Conservation (phyloP, 1,139 yeast genomes). For the Geotrichum siamense region DNA sequence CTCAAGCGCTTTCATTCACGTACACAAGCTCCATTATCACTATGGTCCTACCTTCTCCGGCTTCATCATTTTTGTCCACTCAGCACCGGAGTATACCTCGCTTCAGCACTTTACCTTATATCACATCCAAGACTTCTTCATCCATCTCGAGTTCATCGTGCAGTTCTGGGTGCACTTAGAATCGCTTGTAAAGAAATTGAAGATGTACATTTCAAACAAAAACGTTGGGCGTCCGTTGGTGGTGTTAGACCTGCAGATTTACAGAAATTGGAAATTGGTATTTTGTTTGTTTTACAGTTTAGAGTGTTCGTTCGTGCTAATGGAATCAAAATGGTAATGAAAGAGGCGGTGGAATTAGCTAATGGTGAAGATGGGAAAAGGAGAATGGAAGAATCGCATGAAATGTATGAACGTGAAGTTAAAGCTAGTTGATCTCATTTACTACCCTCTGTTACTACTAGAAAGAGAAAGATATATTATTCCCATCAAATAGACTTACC, state of each 20-base stretch:
- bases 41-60: constrained; percentile 37
- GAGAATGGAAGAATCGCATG: background rate
- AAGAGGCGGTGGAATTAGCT: background rate
- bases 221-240: constrained; percentile 46
- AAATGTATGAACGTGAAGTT: no score
- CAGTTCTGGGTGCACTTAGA: constrained; percentile 44
- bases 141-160: constrained; percentile 41
- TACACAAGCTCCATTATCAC: constrained; percentile 34
- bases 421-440: no score
- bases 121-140: constrained; percentile 40
- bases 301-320: constrained; percentile 30
- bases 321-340: background rate
- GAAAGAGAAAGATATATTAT: no score
- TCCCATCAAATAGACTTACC: no score
- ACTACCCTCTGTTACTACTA: no score
- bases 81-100: constrained; percentile 41
- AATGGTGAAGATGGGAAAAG: background rate
- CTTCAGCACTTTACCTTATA: constrained; percentile 36
- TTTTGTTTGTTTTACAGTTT: constrained; percentile 38
- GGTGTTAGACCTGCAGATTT: constrained; percentile 44
- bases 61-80: constrained; percentile 40
- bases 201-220: constrained; percentile 46
- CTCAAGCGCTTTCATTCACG: constrained; percentile 37
- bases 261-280: constrained; percentile 42
- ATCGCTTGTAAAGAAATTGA: constrained; percentile 47